A percentile compares a stretch with the other conserved stretches of the same genome.
Evolutionary conservation across 305 asterid genomes (phyloP).

Genomic region (Fraxinus xanthoxyloides): DNA sequence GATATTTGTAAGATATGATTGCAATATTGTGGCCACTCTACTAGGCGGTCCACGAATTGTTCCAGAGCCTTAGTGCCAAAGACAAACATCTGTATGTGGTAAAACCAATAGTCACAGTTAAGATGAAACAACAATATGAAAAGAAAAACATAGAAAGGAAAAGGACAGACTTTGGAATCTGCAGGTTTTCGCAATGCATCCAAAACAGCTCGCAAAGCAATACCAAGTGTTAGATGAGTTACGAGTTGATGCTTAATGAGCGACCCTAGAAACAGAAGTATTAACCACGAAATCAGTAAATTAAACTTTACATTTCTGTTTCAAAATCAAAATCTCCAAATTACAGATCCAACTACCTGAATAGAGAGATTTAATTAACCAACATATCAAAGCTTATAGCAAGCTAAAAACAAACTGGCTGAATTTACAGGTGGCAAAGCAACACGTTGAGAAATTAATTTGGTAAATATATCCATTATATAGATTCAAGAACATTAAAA

Average conservation of each 20-base stretch:
- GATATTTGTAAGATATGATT: slow-evolving; percentile 96
- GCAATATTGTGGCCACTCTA: slow-evolving; percentile 99
- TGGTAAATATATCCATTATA: neutral
- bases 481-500: slow-evolving; percentile 5
- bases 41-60: slow-evolving; percentile 91
- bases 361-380: neutral
- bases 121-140: slow-evolving; percentile 7
- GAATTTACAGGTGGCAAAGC: neutral
- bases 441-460: slow-evolving; percentile 6
- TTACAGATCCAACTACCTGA: neutral
- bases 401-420: slow-evolving; percentile 11
- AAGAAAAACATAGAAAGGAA: slow-evolving; percentile 8
- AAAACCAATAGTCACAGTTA: slow-evolving; percentile 23
- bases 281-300: neutral
- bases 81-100: slow-evolving; percentile 71
- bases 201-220: slow-evolving; percentile 93
- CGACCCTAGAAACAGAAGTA: slow-evolving; percentile 60
- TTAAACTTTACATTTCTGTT: neutral
- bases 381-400: slow-evolving; percentile 4
- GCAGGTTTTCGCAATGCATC: slow-evolving; percentile 97
- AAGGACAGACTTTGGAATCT: slow-evolving; percentile 76
- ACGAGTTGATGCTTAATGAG: slow-evolving; percentile 94
- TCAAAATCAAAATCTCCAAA: neutral
- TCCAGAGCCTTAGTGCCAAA: slow-evolving; percentile 95
- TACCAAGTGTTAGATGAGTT: slow-evolving; percentile 89